phyloP scores from a whole-genome alignment of 306 rosid genomes.

The Gastrolobium bilobum region DNA sequence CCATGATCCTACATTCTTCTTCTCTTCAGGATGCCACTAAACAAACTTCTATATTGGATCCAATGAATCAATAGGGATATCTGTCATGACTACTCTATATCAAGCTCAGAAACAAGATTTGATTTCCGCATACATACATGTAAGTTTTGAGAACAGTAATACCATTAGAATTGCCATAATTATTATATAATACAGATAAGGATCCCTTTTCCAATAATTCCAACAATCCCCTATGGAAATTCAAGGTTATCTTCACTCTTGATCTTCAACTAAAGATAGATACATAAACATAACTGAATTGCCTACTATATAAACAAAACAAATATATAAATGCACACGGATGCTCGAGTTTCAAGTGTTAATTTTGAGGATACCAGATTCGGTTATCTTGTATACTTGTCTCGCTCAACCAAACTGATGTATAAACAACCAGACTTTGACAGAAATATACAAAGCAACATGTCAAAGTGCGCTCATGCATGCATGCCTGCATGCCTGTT shows the following conservation, averaged over 20 bases:
- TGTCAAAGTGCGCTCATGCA: slow-evolving; percentile 35
- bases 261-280: slow-evolving; percentile 35
- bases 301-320: slow-evolving; percentile 45
- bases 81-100: background rate
- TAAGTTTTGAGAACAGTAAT: slow-evolving; percentile 15
- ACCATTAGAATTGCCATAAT: slow-evolving; percentile 39
- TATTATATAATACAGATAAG: slow-evolving; percentile 38
- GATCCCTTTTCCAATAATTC: slow-evolving; percentile 34
- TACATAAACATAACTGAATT: slow-evolving; percentile 37
- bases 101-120: background rate
- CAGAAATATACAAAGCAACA: slow-evolving; percentile 37
- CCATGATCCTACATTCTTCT: background rate
- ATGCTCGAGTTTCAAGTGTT: slow-evolving; percentile 38
- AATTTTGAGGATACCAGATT: slow-evolving; percentile 36
- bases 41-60: background rate
- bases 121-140: background rate
- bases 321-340: background rate
- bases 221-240: slow-evolving; percentile 45
- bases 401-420: slow-evolving; percentile 35
- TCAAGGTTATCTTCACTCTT: slow-evolving; percentile 42
- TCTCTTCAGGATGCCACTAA: background rate
- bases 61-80: background rate
- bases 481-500: slow-evolving; percentile 3
- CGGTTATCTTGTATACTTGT: slow-evolving; percentile 23
- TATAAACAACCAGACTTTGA: slow-evolving; percentile 42